Evolutionary conservation across 2,329 filamentous ascomycete species (phyloP).

Genomic region (Claviceps pusilla): DNA sequence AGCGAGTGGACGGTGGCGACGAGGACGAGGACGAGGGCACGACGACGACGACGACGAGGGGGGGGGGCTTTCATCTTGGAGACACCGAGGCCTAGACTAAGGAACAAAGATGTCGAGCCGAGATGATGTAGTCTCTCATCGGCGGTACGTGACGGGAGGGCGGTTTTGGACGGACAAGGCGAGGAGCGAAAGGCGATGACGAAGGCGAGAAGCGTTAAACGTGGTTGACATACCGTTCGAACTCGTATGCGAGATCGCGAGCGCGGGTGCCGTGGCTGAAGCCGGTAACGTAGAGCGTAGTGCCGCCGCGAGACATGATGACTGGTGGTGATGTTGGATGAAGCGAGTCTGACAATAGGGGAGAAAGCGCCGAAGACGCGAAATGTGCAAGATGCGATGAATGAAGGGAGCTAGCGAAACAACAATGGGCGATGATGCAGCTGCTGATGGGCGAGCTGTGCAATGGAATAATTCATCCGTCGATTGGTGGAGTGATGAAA

Average conservation of each 20-base stretch:
- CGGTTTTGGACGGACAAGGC: conserved; percentile 31
- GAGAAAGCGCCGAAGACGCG: conserved; percentile 1
- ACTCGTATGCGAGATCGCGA: conserved; percentile 98
- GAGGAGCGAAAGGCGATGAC: conserved; percentile 22
- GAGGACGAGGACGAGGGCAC: conserved; percentile 10
- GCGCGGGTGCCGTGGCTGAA: conserved; percentile 98
- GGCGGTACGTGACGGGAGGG: conserved; percentile 16
- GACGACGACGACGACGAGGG: conserved; percentile 10
- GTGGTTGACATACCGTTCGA: conserved; percentile 93
- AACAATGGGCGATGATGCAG: conserved; percentile 2
- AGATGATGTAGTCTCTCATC: conserved; percentile 13
- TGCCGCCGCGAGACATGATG: conserved; percentile 80
- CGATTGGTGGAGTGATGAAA: conserved; percentile 3
- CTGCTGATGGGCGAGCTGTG: conserved; percentile 2
- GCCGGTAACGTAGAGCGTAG: conserved; percentile 95
- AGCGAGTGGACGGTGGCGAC: conserved; percentile 4
- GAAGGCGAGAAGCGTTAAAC: conserved; percentile 24
- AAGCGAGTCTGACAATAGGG: conserved; percentile 2
- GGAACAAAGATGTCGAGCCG: conserved; percentile 10
- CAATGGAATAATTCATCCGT: not conserved
- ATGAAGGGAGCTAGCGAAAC: not conserved
- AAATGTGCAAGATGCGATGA: conserved; percentile 1
- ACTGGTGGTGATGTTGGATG: conserved; percentile 4
- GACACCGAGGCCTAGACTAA: conserved; percentile 10
- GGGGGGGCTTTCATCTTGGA: conserved; percentile 2